These are phyloP conservation scores for Talaromyces trachyspermus DNA, from an alignment of 495 filamentous ascomycete genomes.

Conservation along the genomic window DNA sequence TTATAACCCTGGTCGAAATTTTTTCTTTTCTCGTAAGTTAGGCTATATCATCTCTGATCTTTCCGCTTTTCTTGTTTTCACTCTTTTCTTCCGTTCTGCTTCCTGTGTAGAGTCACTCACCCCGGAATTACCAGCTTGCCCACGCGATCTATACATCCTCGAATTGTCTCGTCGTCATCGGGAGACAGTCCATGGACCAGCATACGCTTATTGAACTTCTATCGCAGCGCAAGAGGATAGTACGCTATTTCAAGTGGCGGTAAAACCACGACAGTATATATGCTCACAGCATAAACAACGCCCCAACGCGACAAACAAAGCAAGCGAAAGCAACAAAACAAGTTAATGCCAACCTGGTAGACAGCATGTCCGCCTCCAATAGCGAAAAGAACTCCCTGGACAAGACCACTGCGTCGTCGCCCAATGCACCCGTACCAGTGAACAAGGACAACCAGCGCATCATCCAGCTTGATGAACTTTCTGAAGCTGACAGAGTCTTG, in stretches of 20 bases:
- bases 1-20: background rate
- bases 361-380: background rate
- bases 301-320: too few relatives aligned
- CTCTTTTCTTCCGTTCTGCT: background rate
- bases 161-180: background rate
- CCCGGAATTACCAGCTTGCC: too few relatives aligned
- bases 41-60: background rate
- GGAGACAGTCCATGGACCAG: slow-evolving; percentile 2
- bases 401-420: background rate
- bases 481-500: slow-evolving; percentile 15
- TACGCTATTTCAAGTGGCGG: slow-evolving; percentile 9
- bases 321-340: too few relatives aligned
- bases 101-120: background rate
- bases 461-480: slow-evolving; percentile 14
- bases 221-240: slow-evolving; percentile 9
- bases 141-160: background rate
- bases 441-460: slow-evolving; percentile 2
- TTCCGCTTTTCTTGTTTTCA: background rate
- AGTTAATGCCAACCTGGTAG: too few relatives aligned
- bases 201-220: slow-evolving; percentile 7
- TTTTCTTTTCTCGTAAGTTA: background rate
- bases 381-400: background rate
- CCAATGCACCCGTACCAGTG: slow-evolving; percentile 5
- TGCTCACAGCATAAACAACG: too few relatives aligned
- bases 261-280: background rate